Evolutionary conservation across 139 green algal species (phyloP).

Genomic region (Pleodorina starrii): DNA sequence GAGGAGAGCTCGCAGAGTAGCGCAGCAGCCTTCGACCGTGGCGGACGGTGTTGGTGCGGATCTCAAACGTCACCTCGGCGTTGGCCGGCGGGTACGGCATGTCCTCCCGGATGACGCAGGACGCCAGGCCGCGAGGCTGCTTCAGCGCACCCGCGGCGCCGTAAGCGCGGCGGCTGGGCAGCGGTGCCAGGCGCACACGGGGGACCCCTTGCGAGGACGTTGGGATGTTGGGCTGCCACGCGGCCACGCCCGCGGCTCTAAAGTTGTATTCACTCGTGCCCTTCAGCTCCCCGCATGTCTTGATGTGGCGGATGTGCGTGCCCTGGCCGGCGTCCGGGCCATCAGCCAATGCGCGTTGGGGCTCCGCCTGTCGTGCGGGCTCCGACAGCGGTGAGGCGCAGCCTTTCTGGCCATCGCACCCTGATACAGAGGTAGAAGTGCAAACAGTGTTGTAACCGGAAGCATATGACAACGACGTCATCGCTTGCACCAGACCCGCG

Average conservation of each 20-base stretch:
- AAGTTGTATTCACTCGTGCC: no score
- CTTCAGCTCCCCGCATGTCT: no score
- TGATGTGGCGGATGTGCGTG: no score
- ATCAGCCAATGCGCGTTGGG: no score
- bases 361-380: no score
- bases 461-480: no score
- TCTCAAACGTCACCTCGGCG: conserved; percentile 24
- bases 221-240: not conserved
- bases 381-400: no score
- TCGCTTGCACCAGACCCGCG: no score
- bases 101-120: conserved; percentile 26
- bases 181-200: not conserved
- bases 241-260: not conserved
- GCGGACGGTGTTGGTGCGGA: not conserved
- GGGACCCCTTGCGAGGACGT: not conserved
- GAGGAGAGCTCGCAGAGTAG: conserved; percentile 10
- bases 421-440: no score
- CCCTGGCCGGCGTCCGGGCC: no score
- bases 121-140: conserved; percentile 21
- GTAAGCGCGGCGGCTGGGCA: not conserved
- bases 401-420: no score
- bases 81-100: conserved; percentile 16
- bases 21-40: conserved; percentile 25
- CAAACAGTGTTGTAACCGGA: no score
- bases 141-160: not conserved